These are phyloP conservation scores for Aspergillus tubingensis DNA, from an alignment of 2,329 filamentous ascomycete species.

Conservation along the genomic window DNA sequence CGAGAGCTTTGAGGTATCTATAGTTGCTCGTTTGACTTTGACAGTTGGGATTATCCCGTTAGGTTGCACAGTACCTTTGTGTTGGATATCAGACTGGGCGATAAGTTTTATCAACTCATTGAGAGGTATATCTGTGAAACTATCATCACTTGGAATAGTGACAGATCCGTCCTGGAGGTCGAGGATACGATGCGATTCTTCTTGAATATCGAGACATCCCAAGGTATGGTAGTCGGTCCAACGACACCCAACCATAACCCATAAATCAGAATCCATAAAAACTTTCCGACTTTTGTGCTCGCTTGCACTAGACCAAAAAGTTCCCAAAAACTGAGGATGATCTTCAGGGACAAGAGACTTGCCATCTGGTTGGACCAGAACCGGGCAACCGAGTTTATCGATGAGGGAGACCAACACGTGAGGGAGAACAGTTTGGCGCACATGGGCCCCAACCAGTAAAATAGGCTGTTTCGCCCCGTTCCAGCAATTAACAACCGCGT, in stretches of 20 bases:
- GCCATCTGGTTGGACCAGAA: constrained; percentile 8
- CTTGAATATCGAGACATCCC: no score
- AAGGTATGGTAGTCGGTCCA: constrained; percentile 4
- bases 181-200: no score
- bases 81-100: no score
- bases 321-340: constrained; percentile 10
- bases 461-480: not conserved
- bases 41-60: no score
- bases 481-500: not conserved
- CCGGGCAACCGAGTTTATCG: constrained; percentile 10
- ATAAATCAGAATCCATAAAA: constrained; percentile 8
- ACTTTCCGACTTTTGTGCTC: not conserved
- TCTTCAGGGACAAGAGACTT: constrained; percentile 10
- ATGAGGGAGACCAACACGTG: not conserved
- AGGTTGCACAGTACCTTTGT: no score
- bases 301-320: constrained; percentile 8
- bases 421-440: not conserved
- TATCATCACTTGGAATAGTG: no score
- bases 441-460: constrained; percentile 3
- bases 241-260: constrained; percentile 6
- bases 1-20: no score
- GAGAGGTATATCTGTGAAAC: no score
- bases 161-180: no score
- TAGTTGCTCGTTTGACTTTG: no score
- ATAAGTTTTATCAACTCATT: no score